Evolutionary conservation across 768 basidiomycete genomes (phyloP), one percentile per base, ranked within the genome.

Genomic region (Gautieria morchelliformis): DNA sequence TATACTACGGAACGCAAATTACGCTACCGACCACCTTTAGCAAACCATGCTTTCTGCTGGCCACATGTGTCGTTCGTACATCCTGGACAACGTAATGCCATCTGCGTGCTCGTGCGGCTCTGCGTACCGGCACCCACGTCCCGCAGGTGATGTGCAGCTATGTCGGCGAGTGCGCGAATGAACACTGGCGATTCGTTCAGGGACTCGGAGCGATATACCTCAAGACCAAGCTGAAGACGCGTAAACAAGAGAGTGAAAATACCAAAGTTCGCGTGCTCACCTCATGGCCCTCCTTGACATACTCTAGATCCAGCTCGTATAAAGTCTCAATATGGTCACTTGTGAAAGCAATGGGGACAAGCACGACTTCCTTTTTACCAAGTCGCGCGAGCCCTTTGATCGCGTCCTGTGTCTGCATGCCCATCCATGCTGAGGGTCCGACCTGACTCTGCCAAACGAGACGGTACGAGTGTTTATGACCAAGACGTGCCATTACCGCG

Each of bases 311-410:
- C 51, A 98, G 78, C 73, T 99, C 96, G 65, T 89, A 98, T 51
- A 99, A 75, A 22, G 96, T 99, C 76, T 99, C 96, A 65, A 99
- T 98, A 69, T 99, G 96, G 71, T 99, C 96, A 68, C 88, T 93
- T 14, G 96, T 99, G 74, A 99, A 99, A 24, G 96, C 96, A 60
- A 99, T 93, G 0, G 96, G 96, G 7, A 99, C 83, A 40, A 98
- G 74, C 56, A 97, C 77, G 4, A 78, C 84, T 60, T 84, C 81
- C 69, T 89, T 90, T 68, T 77, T 80, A 32, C 87, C 87, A 41
- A 89, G 72, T 17, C 84, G 79, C 52, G 87, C 85, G 44, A 90
- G 76, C 17, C 89, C 89, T 75, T 96, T 92, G 67, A 99, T 73
- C 46, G 93, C 89, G 53, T 91, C 93, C 17, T 81, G 76, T 1